These are phyloP conservation scores for Solanum paucissectum DNA, from an alignment of 257 asterid species.

Conservation along the genomic window DNA sequence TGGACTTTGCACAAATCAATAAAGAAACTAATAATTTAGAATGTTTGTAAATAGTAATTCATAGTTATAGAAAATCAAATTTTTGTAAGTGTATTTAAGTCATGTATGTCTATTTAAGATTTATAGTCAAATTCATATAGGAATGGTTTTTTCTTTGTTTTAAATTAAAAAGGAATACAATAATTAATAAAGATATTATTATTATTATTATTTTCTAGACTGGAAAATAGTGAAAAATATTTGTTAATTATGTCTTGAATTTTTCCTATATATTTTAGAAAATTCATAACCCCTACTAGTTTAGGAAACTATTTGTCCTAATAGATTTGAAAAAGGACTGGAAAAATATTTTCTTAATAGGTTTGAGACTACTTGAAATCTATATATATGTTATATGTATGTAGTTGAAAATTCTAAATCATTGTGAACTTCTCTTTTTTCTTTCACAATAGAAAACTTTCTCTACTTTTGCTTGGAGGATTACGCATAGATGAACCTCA, in stretches of 20 bases:
- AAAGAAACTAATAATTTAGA: not conserved
- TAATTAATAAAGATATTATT: not conserved
- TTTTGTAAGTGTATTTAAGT: not conserved
- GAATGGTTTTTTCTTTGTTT: not conserved
- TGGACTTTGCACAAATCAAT: not conserved
- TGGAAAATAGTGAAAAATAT: not conserved
- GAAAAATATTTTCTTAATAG: too few relatives aligned
- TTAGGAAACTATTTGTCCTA: too few relatives aligned
- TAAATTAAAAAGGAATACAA: not conserved
- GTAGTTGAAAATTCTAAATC: too few relatives aligned
- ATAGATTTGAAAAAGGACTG: too few relatives aligned
- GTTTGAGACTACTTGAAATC: too few relatives aligned
- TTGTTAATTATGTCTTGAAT: not conserved
- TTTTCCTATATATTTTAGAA: too few relatives aligned
- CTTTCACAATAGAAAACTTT: too few relatives aligned
- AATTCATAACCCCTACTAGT: not conserved
- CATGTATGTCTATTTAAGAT: not conserved
- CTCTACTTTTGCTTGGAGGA: not conserved
- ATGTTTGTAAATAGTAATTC: not conserved
- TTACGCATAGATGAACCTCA: too few relatives aligned
- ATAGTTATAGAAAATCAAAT: not conserved
- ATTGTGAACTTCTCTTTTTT: not conserved
- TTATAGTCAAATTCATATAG: not conserved
- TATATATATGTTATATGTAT: too few relatives aligned
- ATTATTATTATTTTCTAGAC: not conserved